Evolutionary conservation across 257 asterid species (phyloP).

Genomic region (Plantago ovata): DNA sequence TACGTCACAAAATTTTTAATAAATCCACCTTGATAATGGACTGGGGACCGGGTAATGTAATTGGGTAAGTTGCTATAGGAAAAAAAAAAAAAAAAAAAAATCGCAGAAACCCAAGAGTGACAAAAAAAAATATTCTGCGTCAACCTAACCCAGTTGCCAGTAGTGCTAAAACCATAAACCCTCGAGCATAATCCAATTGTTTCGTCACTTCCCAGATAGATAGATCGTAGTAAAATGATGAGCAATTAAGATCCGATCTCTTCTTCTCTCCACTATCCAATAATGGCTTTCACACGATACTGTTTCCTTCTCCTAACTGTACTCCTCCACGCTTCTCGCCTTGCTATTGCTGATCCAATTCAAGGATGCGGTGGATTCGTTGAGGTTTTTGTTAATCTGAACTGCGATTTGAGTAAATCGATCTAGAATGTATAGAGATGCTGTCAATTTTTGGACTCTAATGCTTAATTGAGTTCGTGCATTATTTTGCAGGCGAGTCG

Average conservation of each 20-base stretch:
- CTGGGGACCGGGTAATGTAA: too few relatives aligned
- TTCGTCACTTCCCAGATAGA: conserved; percentile 20
- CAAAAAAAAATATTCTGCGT: too few relatives aligned
- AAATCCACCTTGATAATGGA: too few relatives aligned
- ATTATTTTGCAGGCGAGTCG: conserved; percentile 58
- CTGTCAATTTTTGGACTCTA: conserved; percentile 5
- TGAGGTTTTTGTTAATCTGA: conserved; percentile 47
- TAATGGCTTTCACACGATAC: conserved; percentile 32
- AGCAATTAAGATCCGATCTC: conserved; percentile 26
- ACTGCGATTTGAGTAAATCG: conserved; percentile 11
- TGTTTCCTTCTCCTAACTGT: conserved; percentile 21
- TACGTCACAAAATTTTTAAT: too few relatives aligned
- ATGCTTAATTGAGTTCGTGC: conserved; percentile 10
- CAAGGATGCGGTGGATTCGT: conserved; percentile 98
- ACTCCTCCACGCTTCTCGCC: conserved; percentile 25
- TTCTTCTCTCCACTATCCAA: conserved; percentile 16
- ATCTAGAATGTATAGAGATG: not conserved
- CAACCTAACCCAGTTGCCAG: not conserved
- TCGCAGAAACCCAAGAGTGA: too few relatives aligned
- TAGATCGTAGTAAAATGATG: conserved; percentile 18
- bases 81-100: too few relatives aligned
- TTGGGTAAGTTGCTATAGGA: too few relatives aligned
- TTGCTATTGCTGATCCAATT: conserved; percentile 58
- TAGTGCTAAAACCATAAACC: not conserved
- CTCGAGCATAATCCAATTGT: not conserved